These are phyloP conservation scores for Rhizopogon roseolus DNA, from an alignment of 768 basidiomycete genomes.

Conservation along the genomic window DNA sequence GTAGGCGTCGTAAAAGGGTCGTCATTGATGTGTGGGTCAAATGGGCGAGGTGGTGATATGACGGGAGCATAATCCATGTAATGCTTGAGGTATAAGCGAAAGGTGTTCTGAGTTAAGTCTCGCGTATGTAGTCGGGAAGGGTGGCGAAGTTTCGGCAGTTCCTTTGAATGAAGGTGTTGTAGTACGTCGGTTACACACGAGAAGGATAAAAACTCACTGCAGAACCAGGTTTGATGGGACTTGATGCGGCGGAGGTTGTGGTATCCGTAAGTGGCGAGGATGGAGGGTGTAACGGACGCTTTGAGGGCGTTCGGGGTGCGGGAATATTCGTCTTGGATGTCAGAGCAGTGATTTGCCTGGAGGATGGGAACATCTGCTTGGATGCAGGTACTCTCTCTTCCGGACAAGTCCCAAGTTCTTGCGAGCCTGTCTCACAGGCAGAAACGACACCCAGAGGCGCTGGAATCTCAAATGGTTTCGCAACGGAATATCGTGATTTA, in stretches of 20 bases:
- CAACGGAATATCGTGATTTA: slow-evolving; percentile 41
- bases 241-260: slow-evolving; percentile 25
- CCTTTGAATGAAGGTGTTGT: not conserved
- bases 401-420: slow-evolving; percentile 15
- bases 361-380: slow-evolving; percentile 8
- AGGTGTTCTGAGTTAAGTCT: slow-evolving; percentile 67
- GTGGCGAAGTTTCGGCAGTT: slow-evolving; percentile 55
- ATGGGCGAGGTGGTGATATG: slow-evolving; percentile 3
- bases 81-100: slow-evolving; percentile 73
- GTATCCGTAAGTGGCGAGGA: slow-evolving; percentile 20
- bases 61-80: slow-evolving; percentile 60
- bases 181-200: not conserved
- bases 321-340: not conserved
- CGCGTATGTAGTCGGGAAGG: slow-evolving; percentile 62
- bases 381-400: slow-evolving; percentile 6
- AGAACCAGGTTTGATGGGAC: slow-evolving; percentile 15
- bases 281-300: slow-evolving; percentile 2
- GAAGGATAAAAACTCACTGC: not conserved
- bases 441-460: not conserved
- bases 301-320: not conserved
- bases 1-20: slow-evolving; percentile 23
- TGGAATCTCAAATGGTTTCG: slow-evolving; percentile 48
- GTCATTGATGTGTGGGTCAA: slow-evolving; percentile 2
- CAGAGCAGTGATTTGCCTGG: not conserved
- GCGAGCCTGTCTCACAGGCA: not conserved